Percentiles rank a stretch among this genome's conserved stretches.
Conservation (phyloP, 2,329 filamentous ascomycete species). For the Aspergillus pseudoviridinutans region DNA sequence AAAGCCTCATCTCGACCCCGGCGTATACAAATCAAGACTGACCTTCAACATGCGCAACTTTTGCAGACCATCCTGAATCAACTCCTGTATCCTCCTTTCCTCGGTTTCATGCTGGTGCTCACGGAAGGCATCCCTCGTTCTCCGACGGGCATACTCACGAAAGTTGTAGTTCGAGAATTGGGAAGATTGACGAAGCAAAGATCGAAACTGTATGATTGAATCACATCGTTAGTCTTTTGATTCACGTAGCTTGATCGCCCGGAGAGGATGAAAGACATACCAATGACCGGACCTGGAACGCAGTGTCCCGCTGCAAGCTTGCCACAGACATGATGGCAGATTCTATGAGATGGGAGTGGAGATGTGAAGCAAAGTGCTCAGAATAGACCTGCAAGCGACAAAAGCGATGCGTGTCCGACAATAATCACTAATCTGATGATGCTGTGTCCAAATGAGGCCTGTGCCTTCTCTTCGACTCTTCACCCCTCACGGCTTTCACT, state of each 20-base stretch:
- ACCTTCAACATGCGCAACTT: slow-evolving; percentile 92
- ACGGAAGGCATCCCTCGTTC: slow-evolving; percentile 85
- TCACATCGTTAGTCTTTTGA: background rate
- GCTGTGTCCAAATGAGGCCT: background rate
- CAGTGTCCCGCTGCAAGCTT: slow-evolving; percentile 38
- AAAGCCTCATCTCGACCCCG: background rate
- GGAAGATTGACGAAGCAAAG: slow-evolving; percentile 76
- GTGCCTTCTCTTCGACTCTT: background rate
- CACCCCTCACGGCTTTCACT: background rate
- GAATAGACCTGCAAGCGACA: background rate
- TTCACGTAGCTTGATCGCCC: background rate
- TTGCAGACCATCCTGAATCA: slow-evolving; percentile 82
- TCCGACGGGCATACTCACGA: slow-evolving; percentile 88
- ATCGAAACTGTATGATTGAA: slow-evolving; percentile 70
- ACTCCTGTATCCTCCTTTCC: slow-evolving; percentile 72
- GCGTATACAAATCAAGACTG: slow-evolving; percentile 25
- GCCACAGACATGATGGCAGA: slow-evolving; percentile 41
- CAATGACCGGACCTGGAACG: slow-evolving; percentile 47
- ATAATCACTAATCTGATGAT: background rate
- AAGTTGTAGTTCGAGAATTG: slow-evolving; percentile 97
- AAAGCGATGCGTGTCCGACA: background rate
- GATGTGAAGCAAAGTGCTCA: background rate
- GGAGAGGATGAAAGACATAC: slow-evolving; percentile 25
- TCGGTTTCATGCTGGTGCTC: slow-evolving; percentile 73
- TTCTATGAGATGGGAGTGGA: slow-evolving; percentile 3